Percentiles rank a stretch among this genome's conserved stretches.
Evolutionary conservation across 2,329 filamentous ascomycete species (phyloP).

Genomic region (Metarhizium rileyi): DNA sequence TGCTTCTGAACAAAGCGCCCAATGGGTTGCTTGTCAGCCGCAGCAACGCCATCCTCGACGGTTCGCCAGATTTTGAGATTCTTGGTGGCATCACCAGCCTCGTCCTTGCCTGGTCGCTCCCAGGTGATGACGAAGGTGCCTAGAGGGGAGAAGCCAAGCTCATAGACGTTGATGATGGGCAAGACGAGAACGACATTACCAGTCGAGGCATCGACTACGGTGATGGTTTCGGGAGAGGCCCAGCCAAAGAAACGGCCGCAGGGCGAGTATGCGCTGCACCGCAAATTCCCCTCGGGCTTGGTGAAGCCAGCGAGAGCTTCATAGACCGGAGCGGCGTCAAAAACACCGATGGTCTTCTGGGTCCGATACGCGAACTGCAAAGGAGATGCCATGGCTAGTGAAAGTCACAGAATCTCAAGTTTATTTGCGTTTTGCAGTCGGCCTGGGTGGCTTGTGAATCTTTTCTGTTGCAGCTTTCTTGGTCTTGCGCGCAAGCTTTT

Average conservation of each 20-base stretch:
- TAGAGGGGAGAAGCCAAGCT: conserved; percentile 85
- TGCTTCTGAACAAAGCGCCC: conserved; percentile 93
- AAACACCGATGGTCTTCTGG: conserved; percentile 88
- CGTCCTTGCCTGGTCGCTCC: conserved; percentile 89
- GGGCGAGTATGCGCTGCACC: conserved; percentile 90
- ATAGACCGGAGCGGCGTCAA: conserved; percentile 87
- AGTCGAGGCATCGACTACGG: conserved; percentile 69
- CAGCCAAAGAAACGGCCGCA: conserved; percentile 95
- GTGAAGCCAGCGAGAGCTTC: conserved; percentile 71
- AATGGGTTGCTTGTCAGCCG: conserved; percentile 60
- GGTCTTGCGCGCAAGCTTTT: neutral
- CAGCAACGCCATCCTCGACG: conserved; percentile 55
- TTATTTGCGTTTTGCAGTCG: conserved; percentile 12
- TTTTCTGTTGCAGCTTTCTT: conserved; percentile 15
- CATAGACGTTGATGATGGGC: conserved; percentile 76
- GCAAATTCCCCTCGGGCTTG: conserved; percentile 86
- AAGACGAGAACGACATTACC: conserved; percentile 68
- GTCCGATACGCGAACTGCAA: conserved; percentile 97
- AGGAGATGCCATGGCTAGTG: conserved; percentile 84
- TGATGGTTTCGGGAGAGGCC: conserved; percentile 80
- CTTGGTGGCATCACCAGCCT: conserved; percentile 85
- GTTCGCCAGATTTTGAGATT: conserved; percentile 96
- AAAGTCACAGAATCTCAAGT: conserved; percentile 61
- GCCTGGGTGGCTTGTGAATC: conserved; percentile 9
- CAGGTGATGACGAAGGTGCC: conserved; percentile 94